A percentile compares a stretch with the other conserved stretches of the same genome.
These are phyloP conservation scores for Rubia yunnanensis DNA, from an alignment of 257 asterid species.

Conservation along the genomic window DNA sequence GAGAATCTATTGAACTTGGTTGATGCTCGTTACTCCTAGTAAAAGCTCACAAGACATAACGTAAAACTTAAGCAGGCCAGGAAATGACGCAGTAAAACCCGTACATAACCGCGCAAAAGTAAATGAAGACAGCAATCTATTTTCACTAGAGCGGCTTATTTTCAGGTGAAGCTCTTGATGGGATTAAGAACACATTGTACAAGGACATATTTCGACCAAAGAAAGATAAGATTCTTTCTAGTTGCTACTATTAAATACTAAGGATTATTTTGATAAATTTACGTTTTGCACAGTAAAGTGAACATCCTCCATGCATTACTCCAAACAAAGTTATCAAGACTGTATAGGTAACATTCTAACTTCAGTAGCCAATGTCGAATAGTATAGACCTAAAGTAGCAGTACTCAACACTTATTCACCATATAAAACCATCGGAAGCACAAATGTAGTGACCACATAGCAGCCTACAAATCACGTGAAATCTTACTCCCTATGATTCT, in stretches of 20 bases:
- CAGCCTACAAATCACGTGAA: background rate
- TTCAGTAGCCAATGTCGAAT: background rate
- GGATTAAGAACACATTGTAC: background rate
- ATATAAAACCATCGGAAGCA: background rate
- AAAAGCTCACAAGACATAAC: background rate
- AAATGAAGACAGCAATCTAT: background rate
- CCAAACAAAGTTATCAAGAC: background rate
- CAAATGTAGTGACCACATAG: background rate
- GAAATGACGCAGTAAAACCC: no score
- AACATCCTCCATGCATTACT: background rate
- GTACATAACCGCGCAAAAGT: background rate
- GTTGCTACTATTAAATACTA: background rate
- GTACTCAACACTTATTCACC: background rate
- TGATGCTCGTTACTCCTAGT: background rate
- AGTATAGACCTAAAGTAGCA: background rate
- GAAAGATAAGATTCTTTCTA: background rate
- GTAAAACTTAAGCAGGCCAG: background rate
- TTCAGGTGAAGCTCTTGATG: background rate
- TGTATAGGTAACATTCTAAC: background rate
- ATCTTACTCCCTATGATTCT: background rate
- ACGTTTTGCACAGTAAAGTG: background rate
- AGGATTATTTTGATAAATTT: background rate
- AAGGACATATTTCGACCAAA: background rate
- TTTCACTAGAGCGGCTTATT: background rate
- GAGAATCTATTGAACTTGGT: background rate